Evolutionary conservation across 2,329 filamentous ascomycete species (phyloP).

Genomic region (Periconia sp.): DNA sequence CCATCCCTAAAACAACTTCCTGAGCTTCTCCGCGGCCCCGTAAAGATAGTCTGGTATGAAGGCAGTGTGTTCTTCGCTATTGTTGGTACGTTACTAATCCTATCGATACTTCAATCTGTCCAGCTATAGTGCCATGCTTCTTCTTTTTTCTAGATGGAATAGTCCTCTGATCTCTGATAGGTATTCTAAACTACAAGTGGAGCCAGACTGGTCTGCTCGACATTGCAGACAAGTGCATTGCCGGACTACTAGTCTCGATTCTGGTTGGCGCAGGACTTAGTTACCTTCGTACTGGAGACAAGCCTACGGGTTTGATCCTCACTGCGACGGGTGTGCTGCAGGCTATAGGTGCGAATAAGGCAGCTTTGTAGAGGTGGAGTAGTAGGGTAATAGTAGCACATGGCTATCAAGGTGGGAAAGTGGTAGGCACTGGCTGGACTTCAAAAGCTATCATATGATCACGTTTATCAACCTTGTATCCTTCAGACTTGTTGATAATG

Average conservation of each 20-base stretch:
- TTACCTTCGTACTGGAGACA: conserved; percentile 22
- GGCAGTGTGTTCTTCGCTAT: conserved; percentile 44
- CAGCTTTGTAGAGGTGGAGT: too few relatives aligned
- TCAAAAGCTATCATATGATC: too few relatives aligned
- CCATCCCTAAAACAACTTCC: conserved; percentile 38
- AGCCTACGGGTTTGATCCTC: conserved; percentile 12
- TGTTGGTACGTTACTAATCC: conserved; percentile 26
- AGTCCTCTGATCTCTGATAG: conserved; percentile 15
- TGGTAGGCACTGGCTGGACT: too few relatives aligned
- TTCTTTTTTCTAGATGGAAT: not conserved
- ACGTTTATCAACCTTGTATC: too few relatives aligned
- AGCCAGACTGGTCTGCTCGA: conserved; percentile 38
- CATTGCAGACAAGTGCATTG: conserved; percentile 38
- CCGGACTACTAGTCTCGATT: conserved; percentile 31
- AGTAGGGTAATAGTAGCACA: too few relatives aligned
- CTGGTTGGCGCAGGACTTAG: conserved; percentile 30
- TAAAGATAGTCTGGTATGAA: conserved; percentile 45
- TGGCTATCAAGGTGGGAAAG: too few relatives aligned
- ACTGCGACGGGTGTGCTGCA: conserved; percentile 18
- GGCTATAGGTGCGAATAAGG: conserved; percentile 14
- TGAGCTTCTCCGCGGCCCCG: conserved; percentile 30
- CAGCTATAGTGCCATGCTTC: not conserved
- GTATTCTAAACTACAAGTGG: conserved; percentile 44
- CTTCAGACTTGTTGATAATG: too few relatives aligned
- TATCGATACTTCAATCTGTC: not conserved